A percentile compares a stretch with the other conserved stretches of the same genome.
phyloP scores from a whole-genome alignment of 257 asterid genomes.

The Coffea eugenioides region DNA sequence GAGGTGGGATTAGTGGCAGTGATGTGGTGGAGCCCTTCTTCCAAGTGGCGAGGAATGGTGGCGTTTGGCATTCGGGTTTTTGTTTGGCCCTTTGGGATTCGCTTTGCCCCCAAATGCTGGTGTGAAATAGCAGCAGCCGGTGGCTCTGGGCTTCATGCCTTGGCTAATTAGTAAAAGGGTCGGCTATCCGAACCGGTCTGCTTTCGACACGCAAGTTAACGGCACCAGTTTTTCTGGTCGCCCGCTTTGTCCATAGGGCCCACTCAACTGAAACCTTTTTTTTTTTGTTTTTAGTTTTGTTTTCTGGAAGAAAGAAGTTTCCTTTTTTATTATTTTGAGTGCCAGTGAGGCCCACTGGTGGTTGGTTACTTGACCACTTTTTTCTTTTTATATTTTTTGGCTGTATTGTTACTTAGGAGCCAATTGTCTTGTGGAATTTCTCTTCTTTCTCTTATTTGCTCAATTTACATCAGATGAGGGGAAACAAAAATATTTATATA shows the following conservation, averaged over 20 bases:
- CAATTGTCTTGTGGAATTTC: too few relatives aligned
- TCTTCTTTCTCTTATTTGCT: too few relatives aligned
- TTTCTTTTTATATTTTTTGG: too few relatives aligned
- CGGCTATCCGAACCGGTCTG: not conserved
- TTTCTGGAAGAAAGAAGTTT: too few relatives aligned
- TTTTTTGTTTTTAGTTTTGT: too few relatives aligned
- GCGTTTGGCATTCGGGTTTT: not conserved
- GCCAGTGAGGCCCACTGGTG: too few relatives aligned
- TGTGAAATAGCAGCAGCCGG: too few relatives aligned
- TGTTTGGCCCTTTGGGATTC: not conserved
- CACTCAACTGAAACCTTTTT: not conserved
- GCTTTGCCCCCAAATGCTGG: not conserved
- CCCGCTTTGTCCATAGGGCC: not conserved
- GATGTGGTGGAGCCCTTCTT: not conserved
- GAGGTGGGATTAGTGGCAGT: conserved; percentile 14
- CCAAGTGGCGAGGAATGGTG: not conserved
- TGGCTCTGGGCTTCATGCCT: not conserved
- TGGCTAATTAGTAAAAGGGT: not conserved
- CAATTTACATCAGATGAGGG: too few relatives aligned
- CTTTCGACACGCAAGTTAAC: not conserved
- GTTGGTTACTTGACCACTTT: too few relatives aligned
- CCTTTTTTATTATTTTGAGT: too few relatives aligned
- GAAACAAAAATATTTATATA: too few relatives aligned
- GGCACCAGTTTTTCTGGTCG: not conserved
- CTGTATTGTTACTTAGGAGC: too few relatives aligned